These are phyloP conservation scores for Lactifluus pinguis DNA, from an alignment of 768 basidiomycete species.

Conservation along the genomic window DNA sequence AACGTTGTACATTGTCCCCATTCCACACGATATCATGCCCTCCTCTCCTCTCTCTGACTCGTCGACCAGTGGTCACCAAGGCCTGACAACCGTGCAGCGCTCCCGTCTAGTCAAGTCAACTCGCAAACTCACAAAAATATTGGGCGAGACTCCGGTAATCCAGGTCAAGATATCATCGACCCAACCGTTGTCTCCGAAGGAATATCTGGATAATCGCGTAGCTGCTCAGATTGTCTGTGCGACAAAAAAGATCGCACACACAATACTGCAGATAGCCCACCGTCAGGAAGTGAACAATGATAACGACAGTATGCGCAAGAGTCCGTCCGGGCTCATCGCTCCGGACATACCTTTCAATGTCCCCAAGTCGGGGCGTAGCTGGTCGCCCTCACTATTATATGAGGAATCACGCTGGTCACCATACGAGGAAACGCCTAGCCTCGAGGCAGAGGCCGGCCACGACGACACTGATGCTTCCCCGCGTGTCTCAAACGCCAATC, in stretches of 20 bases:
- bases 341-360: neutral
- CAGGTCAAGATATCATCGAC: slow-evolving; percentile 2
- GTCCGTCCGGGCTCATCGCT: neutral
- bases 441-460: neutral
- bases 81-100: slow-evolving; percentile 8
- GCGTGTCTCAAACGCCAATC: neutral
- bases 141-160: slow-evolving; percentile 15
- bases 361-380: no score
- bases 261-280: neutral
- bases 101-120: slow-evolving; percentile 12
- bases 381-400: neutral
- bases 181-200: neutral
- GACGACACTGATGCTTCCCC: neutral
- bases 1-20: neutral
- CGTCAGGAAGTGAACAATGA: neutral
- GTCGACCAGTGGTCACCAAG: no score
- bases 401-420: no score
- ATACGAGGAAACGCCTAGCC: neutral
- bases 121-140: slow-evolving; percentile 17
- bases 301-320: neutral
- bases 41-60: neutral
- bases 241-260: slow-evolving; percentile 7
- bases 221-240: neutral
- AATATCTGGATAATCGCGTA: neutral
- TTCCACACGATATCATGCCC: neutral